Evolutionary conservation across 345 rosid species (phyloP), one percentile per base, ranked within the genome.

Genomic region (Hibiscus mutabilis): DNA sequence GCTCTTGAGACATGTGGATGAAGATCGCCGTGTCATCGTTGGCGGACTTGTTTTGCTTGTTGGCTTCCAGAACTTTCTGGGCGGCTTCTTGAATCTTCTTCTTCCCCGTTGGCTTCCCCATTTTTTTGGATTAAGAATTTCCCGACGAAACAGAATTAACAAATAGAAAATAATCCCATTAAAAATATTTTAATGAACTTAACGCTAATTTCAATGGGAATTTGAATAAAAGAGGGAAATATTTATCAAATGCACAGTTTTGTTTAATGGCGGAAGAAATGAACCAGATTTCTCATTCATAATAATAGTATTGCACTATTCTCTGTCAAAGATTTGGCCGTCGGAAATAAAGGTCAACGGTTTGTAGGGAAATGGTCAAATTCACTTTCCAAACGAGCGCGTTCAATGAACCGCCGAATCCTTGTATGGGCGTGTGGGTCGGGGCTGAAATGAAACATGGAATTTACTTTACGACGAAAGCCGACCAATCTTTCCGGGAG

Each of bases 51-150:
- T 68, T 71, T 84, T 82, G 90, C 56, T 76, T 78, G n/a, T 35
- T 60, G 69, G 78, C 71, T 40, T 69, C 78, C 11, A 73, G 67
- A 76, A 69, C 46, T 63, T 72, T 85, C 7, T 82, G 74, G 40
- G 44, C 69, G 21, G 87, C 78, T 29, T 31, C 84, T 29, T 82
- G 81, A 25, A 2, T 67, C 81, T 87, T 92, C 97, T 92, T 95
- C 88, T 84, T 95, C 66, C 91, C 99, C 22, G 91, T 75, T 1
- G 99, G 98, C 82, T 95, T 95, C 65, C 99, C 99, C 99, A 95
- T 92, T 29, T 13, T 18, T 44, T 6, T 31, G 55, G 21, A 56
- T 56, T 22, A 14, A 69, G 12, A 33, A 53, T 6, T 31, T 13
- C 21, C 21, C 13, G 14, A 0, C 12, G 25, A 71, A 27, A 42